Conservation (phyloP, 805 yeast species). For the Diddensiella transvaalensis region DNA sequence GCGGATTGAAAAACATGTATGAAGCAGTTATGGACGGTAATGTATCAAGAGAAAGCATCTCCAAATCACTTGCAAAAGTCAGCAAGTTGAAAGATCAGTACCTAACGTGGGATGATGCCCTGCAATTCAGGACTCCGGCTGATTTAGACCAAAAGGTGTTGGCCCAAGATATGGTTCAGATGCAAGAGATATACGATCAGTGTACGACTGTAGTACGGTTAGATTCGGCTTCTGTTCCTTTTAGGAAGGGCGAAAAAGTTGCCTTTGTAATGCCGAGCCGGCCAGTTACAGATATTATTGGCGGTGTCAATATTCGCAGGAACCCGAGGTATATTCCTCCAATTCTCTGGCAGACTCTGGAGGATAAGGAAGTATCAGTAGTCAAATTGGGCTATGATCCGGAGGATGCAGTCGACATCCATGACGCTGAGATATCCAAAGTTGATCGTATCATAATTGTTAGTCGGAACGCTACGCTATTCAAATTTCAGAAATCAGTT, state of each 20-base stretch:
- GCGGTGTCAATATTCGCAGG: constrained; percentile 30
- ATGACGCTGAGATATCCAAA: constrained; percentile 47
- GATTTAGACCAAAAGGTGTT: constrained; percentile 25
- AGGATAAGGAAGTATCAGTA: constrained; percentile 41
- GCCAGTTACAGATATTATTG: constrained; percentile 11
- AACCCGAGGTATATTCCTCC: constrained; percentile 28
- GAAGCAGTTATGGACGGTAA: constrained; percentile 35
- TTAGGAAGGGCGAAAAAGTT: constrained; percentile 27
- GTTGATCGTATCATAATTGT: constrained; percentile 40
- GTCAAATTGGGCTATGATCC: constrained; percentile 49
- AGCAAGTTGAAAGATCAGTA: constrained; percentile 40
- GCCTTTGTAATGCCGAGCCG: constrained; percentile 25
- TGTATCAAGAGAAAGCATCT: constrained; percentile 30
- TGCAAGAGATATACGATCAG: constrained; percentile 39
- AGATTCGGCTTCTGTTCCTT: constrained; percentile 38
- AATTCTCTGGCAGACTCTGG: constrained; percentile 39
- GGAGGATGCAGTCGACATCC: constrained; percentile 45
- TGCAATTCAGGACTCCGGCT: constrained; percentile 39
- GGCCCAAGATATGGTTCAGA: constrained; percentile 1
- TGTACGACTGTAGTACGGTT: constrained; percentile 48
- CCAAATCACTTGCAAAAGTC: constrained; percentile 41
- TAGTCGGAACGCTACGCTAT: constrained; percentile 50
- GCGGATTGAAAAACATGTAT: constrained; percentile 43
- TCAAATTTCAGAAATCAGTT: constrained; percentile 55
- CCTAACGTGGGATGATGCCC: constrained; percentile 43